These are phyloP conservation scores for Maudiozyma bulderi DNA, from an alignment of 805 yeast genomes.

Conservation along the genomic window DNA sequence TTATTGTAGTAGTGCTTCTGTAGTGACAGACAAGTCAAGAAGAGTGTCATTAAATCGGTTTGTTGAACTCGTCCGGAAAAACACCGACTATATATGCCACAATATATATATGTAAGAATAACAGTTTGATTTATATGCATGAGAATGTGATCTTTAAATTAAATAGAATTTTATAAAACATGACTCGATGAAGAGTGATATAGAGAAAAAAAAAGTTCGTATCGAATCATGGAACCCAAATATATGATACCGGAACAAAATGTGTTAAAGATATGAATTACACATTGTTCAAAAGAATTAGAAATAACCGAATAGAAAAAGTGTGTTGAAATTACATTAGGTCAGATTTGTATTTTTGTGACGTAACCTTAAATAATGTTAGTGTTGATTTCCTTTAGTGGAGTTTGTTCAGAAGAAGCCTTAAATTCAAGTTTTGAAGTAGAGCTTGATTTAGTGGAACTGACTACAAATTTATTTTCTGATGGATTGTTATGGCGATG, in stretches of 20 bases:
- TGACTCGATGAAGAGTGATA: background rate
- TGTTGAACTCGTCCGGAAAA: too few species aligned
- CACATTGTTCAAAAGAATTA: background rate
- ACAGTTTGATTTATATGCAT: background rate
- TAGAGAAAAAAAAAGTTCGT: background rate
- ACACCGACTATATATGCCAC: too few species aligned
- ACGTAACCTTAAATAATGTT: conserved; percentile 7
- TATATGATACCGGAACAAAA: background rate
- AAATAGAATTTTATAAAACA: background rate
- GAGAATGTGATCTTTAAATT: background rate
- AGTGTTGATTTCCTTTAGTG: conserved; percentile 15
- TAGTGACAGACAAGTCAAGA: too few species aligned
- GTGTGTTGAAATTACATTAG: background rate
- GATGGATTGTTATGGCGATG: conserved; percentile 1
- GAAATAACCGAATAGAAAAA: background rate
- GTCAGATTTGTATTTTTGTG: too few species aligned
- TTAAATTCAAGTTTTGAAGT: conserved; percentile 9
- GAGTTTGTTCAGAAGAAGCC: conserved; percentile 9
- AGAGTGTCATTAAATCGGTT: too few species aligned
- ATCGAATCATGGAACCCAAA: background rate
- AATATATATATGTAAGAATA: background rate
- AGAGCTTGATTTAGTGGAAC: conserved; percentile 1
- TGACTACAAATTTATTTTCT: conserved; percentile 3
- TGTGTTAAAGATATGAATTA: background rate
- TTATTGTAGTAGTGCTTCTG: background rate